Evolutionary conservation across 257 asterid genomes (phyloP).

Genomic region (Lycium barbarum): DNA sequence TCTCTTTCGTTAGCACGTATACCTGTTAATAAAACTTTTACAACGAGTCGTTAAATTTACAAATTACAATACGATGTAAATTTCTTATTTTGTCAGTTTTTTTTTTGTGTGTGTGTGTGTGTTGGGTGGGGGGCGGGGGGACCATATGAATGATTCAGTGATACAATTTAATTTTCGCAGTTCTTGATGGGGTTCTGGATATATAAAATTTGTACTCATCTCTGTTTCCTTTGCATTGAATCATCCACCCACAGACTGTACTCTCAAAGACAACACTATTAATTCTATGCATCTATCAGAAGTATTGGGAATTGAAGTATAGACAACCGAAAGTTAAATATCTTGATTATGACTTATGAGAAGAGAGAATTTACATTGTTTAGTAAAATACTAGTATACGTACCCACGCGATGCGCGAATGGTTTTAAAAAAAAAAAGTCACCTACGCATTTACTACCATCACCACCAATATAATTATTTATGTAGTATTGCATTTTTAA

Average conservation of each 20-base stretch:
- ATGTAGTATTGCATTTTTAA: neutral
- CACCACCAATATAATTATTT: neutral
- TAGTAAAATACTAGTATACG: too few species aligned
- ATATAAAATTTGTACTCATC: neutral
- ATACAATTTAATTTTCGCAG: neutral
- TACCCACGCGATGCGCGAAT: too few species aligned
- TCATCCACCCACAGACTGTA: neutral
- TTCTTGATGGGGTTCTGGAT: neutral
- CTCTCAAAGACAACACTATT: neutral
- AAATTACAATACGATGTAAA: too few species aligned
- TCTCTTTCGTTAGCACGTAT: too few species aligned
- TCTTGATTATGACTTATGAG: neutral
- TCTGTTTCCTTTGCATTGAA: neutral
- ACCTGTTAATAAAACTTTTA: too few species aligned
- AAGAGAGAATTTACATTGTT: neutral
- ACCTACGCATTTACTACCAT: too few species aligned
- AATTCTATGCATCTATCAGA: neutral
- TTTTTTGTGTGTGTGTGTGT: too few species aligned
- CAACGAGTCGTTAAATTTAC: too few species aligned
- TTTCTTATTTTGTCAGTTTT: too few species aligned
- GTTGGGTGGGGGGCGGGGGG: neutral
- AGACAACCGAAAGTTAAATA: neutral
- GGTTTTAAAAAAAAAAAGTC: too few species aligned
- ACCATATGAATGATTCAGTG: conserved; percentile 9
- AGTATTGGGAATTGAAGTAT: neutral